These are phyloP conservation scores for Schoenoplectus tabernaemontani DNA, from an alignment of 202 grass and related monocot genomes.

Conservation along the genomic window DNA sequence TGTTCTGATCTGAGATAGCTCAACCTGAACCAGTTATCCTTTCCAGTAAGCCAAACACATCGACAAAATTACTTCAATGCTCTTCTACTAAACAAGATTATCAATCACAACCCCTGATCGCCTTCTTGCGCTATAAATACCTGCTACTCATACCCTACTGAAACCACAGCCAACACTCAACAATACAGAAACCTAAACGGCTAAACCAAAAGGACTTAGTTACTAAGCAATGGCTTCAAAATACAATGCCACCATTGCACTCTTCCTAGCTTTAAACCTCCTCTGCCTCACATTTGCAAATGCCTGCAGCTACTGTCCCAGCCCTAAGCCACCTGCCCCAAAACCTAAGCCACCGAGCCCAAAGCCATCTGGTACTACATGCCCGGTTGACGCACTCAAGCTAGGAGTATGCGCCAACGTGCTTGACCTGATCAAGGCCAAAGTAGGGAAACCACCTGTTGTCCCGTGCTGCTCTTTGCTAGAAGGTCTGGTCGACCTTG, in stretches of 20 bases:
- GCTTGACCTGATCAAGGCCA: no score
- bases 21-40: no score
- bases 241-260: no score
- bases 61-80: neutral
- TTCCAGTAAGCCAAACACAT: neutral
- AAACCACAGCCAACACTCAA: neutral
- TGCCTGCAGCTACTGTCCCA: constrained; percentile 30
- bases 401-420: no score
- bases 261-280: no score
- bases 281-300: constrained; percentile 34
- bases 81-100: neutral
- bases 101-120: neutral
- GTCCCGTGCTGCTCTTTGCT: constrained; percentile 65
- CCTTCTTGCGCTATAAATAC: neutral
- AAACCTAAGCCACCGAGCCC: no score
- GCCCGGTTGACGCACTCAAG: no score
- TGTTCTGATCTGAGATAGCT: no score
- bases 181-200: no score
- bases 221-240: neutral
- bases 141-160: neutral
- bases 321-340: neutral
- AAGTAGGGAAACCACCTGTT: no score
- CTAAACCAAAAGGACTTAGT: neutral
- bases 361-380: no score
- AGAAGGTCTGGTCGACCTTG: constrained; percentile 55